Evolutionary conservation across 352 stramenopile species (phyloP), one percentile per base, ranked within the genome.

Genomic region (Globisporangium nodosum): DNA sequence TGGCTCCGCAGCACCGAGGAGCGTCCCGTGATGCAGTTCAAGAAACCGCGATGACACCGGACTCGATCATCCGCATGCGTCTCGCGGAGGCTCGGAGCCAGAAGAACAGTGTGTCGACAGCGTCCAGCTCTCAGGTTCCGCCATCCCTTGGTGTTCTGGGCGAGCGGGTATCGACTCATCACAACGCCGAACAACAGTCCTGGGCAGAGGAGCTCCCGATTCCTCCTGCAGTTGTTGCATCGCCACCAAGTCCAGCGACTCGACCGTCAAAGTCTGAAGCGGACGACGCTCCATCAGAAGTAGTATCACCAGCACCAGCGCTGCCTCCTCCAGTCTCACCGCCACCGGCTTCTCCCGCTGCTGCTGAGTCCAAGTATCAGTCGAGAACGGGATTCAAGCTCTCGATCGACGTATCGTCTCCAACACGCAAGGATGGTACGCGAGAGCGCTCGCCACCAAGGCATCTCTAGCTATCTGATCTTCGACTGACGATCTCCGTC

Each of bases 321-420:
- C 40, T 13, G 3, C 5, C 30, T 40, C 64, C 61, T 39, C 49
- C 51, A 8, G 58, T 48, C 39, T 61, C 54, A 4, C 33, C 42
- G 9, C 15, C 65, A 64, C 24, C 24, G 24, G 24, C 24, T 27
- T 49, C 54, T 39, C 58, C 59, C 18, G 55, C 56, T 12, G 60
- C 54, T 45, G 65, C 53, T n/a, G 59, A 56, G 42, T 78, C 78
- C 16, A 86, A 78, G 40, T 88, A 84, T 42, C 65, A 87, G 58
- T 37, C 53, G 33, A 58, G 78, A 52, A 88, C 69, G 13, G 81
- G 78, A 1, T 37, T 85, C 7, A 74, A 70, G 37, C 62, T 91
- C 15, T 79, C 76, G 0, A 61, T 91, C 2, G 66, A 91, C 31
- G 69, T 86, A 16, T 57, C 67, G 1, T 74, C 71, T 1, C 70